Conservation (phyloP, 1,139 yeast genomes). For the Yamadazyma membranifaciens region DNA sequence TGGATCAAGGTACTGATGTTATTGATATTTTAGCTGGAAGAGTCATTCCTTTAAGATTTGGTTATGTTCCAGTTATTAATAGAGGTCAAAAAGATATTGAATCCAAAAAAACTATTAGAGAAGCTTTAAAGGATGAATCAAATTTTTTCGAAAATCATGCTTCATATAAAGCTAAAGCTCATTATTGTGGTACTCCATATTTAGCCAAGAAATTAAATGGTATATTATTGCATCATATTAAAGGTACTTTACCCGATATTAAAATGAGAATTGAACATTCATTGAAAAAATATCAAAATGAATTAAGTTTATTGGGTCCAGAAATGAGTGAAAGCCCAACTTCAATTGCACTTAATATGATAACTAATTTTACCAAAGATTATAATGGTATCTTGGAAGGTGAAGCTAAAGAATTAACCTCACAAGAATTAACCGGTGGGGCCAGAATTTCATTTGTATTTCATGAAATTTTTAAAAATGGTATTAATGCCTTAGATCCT, state of each 20-base stretch:
- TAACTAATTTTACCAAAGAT: conserved; percentile 90
- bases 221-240: conserved; percentile 88
- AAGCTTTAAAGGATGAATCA: conserved; percentile 81
- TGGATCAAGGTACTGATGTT: conserved; percentile 99
- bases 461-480: conserved; percentile 94
- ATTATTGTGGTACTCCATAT: conserved; percentile 93
- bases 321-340: conserved; percentile 85
- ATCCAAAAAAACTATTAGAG: conserved; percentile 78
- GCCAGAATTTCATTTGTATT: conserved; percentile 97
- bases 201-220: conserved; percentile 90
- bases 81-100: conserved; percentile 98
- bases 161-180: conserved; percentile 81
- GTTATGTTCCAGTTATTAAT: conserved; percentile 96
- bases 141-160: conserved; percentile 74
- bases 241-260: conserved; percentile 91
- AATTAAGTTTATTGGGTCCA: conserved; percentile 76
- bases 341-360: conserved; percentile 84
- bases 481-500: conserved; percentile 91
- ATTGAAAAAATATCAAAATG: conserved; percentile 78
- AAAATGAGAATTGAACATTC: conserved; percentile 86
- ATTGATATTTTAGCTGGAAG: conserved; percentile 95
- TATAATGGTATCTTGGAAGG: conserved; percentile 92
- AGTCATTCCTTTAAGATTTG: conserved; percentile 91
- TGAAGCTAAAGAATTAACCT: conserved; percentile 83
- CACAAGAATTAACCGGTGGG: conserved; percentile 90